These are phyloP conservation scores for Parastagonospora avenae DNA, from an alignment of 2,329 filamentous ascomycete genomes.

Conservation along the genomic window DNA sequence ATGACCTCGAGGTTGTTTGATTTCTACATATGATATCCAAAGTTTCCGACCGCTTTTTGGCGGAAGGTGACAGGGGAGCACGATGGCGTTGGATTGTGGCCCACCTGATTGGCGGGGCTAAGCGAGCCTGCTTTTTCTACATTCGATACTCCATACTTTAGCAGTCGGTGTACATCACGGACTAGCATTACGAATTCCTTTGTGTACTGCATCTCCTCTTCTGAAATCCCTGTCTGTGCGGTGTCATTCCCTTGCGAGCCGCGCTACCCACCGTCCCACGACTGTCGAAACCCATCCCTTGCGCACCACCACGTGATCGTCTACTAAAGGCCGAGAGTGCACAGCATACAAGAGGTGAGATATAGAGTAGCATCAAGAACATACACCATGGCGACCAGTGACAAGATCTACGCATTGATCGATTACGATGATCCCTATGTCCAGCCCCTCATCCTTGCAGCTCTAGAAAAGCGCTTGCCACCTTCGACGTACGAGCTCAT, in stretches of 20 bases:
- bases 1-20: constrained; percentile 56
- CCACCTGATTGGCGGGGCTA: constrained; percentile 37
- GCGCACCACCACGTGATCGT: too few relatives aligned
- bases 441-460: constrained; percentile 78
- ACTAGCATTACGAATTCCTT: constrained; percentile 25
- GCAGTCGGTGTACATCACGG: neutral
- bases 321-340: too few relatives aligned
- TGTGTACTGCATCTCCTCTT: constrained; percentile 5
- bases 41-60: constrained; percentile 6
- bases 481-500: constrained; percentile 61
- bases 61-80: constrained; percentile 2
- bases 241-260: neutral
- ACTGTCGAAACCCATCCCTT: neutral
- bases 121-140: constrained; percentile 34
- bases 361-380: too few relatives aligned
- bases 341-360: too few relatives aligned
- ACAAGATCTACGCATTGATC: constrained; percentile 69
- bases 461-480: constrained; percentile 69
- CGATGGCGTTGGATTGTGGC: constrained; percentile 23
- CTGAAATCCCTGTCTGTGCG: neutral
- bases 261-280: too few relatives aligned
- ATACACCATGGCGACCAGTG: constrained; percentile 17
- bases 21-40: constrained; percentile 22
- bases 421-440: constrained; percentile 90
- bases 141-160: neutral